Evolutionary conservation across 2,329 filamentous ascomycete genomes (phyloP).

Genomic region (Colletotrichum sp.): DNA sequence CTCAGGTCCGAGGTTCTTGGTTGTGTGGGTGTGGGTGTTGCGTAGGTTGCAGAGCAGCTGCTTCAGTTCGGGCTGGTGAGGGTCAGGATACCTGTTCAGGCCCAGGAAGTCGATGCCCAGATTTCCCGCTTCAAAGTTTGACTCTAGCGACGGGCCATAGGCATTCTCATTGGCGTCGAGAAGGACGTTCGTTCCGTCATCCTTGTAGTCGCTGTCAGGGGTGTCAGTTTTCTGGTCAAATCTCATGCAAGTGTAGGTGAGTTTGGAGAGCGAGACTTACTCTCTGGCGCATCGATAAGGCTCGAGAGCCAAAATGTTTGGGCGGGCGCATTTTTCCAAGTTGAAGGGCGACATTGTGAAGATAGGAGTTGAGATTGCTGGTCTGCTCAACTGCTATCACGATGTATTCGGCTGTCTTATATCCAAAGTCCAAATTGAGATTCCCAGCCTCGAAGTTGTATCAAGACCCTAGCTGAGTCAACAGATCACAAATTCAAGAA

Average conservation of each 20-base stretch:
- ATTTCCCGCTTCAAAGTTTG: conserved; percentile 52
- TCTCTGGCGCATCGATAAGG: conserved; percentile 85
- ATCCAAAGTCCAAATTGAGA: neutral
- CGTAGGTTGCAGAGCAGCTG: conserved; percentile 84
- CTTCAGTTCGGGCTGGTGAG: conserved; percentile 89
- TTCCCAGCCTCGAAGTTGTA: neutral
- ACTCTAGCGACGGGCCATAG: conserved; percentile 79
- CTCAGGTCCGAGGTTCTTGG: conserved; percentile 73
- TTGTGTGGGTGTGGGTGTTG: conserved; percentile 83
- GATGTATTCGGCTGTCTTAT: neutral
- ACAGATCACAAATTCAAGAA: neutral
- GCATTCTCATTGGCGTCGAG: conserved; percentile 99
- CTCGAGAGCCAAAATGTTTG: conserved; percentile 78
- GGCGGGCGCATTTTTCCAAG: conserved; percentile 74
- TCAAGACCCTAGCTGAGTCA: neutral
- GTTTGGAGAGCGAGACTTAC: conserved; percentile 51
- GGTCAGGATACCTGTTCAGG: conserved; percentile 94
- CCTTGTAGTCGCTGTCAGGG: conserved; percentile 88
- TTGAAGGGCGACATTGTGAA: conserved; percentile 68
- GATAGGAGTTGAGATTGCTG: neutral
- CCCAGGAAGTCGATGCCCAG: conserved; percentile 77
- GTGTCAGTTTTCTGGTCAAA: neutral
- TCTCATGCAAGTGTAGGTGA: neutral
- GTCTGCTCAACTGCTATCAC: neutral
- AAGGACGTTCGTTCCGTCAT: conserved; percentile 93